Conservation (phyloP, 305 asterid genomes). For the Lippia alba region DNA sequence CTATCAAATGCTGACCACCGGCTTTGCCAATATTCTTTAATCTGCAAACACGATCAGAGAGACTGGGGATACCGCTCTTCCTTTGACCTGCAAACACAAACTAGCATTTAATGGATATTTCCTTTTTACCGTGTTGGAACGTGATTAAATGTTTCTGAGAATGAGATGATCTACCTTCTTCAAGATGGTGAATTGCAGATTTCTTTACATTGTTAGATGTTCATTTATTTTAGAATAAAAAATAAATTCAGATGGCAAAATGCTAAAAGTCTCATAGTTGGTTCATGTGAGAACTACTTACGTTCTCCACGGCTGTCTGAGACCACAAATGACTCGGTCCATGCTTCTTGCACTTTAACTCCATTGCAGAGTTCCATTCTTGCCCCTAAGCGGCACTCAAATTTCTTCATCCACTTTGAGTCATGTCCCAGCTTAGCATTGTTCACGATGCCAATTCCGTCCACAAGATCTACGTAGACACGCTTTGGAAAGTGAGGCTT, state of each 20-base stretch:
- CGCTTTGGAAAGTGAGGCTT: constrained; percentile 55
- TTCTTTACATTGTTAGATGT: no score
- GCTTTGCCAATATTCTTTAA: constrained; percentile 44
- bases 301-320: constrained; percentile 41
- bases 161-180: no score
- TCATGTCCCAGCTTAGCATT: constrained; percentile 47
- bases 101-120: constrained; percentile 17
- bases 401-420: constrained; percentile 39
- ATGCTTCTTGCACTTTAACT: constrained; percentile 41
- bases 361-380: constrained; percentile 35
- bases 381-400: constrained; percentile 55
- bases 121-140: neutral
- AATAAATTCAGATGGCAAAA: no score
- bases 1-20: constrained; percentile 46
- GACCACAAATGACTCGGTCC: constrained; percentile 46
- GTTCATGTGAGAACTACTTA: constrained; percentile 21
- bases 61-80: constrained; percentile 53
- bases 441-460: constrained; percentile 46
- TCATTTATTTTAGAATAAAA: no score
- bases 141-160: no score
- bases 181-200: no score
- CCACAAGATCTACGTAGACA: constrained; percentile 37
- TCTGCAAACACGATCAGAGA: constrained; percentile 48
- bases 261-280: no score
- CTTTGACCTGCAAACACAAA: constrained; percentile 46